phyloP scores from a whole-genome alignment of 148 eudicot species.

The Vaccinium vitisidaea region DNA sequence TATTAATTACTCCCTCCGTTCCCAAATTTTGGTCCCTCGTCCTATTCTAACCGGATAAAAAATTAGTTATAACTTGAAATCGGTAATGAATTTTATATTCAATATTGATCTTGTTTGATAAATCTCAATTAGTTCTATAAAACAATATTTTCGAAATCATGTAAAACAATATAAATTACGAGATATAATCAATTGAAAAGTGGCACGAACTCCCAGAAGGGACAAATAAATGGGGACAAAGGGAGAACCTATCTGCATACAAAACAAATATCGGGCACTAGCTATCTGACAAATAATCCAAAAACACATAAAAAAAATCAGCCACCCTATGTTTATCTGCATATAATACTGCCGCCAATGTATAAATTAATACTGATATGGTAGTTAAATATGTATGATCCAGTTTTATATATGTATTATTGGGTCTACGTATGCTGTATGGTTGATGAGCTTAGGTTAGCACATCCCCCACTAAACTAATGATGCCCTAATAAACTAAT shows the following conservation, averaged over 20 bases:
- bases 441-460: background rate
- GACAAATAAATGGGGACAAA: too few relatives aligned
- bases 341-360: background rate
- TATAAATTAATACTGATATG: background rate
- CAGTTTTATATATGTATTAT: background rate
- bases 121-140: too few relatives aligned
- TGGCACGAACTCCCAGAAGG: too few relatives aligned
- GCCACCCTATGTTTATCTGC: background rate
- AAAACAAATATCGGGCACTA: background rate
- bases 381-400: background rate
- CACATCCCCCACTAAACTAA: background rate
- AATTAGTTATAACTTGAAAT: too few relatives aligned
- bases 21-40: too few relatives aligned
- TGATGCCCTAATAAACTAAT: background rate
- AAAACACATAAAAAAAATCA: background rate
- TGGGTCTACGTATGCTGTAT: background rate
- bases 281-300: background rate
- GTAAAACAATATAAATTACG: too few relatives aligned
- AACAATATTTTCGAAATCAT: too few relatives aligned
- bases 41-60: too few relatives aligned
- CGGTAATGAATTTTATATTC: too few relatives aligned
- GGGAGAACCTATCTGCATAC: background rate
- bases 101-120: too few relatives aligned
- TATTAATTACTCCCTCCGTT: too few relatives aligned
- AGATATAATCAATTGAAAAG: too few relatives aligned